Percentiles rank a stretch among this genome's conserved stretches.
Conservation (phyloP, 345 rosid species). For the Odontarrhena argentea region DNA sequence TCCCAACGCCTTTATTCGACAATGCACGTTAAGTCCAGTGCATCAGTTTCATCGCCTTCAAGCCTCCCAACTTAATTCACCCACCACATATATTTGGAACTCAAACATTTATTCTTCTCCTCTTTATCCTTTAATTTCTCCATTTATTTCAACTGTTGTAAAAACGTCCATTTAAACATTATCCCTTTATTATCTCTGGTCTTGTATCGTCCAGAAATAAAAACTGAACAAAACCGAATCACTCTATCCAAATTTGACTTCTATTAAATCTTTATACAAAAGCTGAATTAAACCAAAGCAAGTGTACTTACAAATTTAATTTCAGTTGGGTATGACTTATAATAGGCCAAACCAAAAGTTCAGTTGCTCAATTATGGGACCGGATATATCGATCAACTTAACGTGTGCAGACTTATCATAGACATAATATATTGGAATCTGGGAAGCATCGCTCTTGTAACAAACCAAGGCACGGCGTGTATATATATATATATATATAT, state of each 20-base stretch:
- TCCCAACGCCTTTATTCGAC: conserved; percentile 40
- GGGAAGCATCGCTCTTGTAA: neutral
- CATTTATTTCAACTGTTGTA: neutral
- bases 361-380: neutral
- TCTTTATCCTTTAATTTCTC: neutral
- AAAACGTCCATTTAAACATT: neutral
- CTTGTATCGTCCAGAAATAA: neutral
- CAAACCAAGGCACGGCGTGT: conserved; percentile 4
- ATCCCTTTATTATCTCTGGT: neutral
- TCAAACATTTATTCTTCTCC: neutral
- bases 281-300: neutral
- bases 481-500: neutral
- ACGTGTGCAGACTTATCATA: neutral
- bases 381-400: conserved; percentile 4
- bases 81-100: neutral
- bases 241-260: neutral
- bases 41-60: neutral
- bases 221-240: conserved; percentile 3
- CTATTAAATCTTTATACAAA: neutral
- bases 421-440: neutral
- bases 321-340: neutral
- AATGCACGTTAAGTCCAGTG: conserved; percentile 29
- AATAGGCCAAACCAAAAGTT: neutral
- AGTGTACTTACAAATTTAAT: neutral
- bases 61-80: conserved; percentile 1